A percentile compares a stretch with the other conserved stretches of the same genome.
Conservation (phyloP, 1,284 basidiomycete genomes). For the Austroboletus niveus region DNA sequence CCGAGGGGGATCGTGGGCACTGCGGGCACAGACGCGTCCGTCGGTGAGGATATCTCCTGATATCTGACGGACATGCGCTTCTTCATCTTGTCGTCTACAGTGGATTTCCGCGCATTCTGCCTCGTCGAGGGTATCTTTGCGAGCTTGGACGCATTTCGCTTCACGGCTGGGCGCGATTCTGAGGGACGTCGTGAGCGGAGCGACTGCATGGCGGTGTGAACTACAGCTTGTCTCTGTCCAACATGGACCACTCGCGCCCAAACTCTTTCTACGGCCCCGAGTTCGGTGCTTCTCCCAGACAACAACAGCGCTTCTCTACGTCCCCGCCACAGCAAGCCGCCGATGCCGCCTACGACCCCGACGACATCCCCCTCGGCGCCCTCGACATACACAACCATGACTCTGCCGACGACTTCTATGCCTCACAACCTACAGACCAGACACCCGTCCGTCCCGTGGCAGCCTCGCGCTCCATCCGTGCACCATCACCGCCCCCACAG, state of each 20-base stretch:
- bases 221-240: conserved; percentile 18
- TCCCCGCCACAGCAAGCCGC: conserved; percentile 29
- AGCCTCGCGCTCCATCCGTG: conserved; percentile 40
- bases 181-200: conserved; percentile 60
- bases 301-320: conserved; percentile 18
- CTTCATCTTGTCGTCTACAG: conserved; percentile 91
- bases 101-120: conserved; percentile 57
- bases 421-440: conserved; percentile 25
- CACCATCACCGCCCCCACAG: conserved; percentile 43
- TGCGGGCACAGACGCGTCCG: conserved; percentile 48
- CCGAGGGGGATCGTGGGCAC: conserved; percentile 59
- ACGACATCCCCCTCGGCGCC: conserved; percentile 32
- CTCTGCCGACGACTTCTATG: conserved; percentile 39
- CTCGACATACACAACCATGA: conserved; percentile 24
- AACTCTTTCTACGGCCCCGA: conserved; percentile 37
- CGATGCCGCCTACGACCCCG: conserved; percentile 34
- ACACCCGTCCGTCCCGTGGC: conserved; percentile 27
- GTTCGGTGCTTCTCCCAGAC: conserved; percentile 17
- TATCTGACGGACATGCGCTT: conserved; percentile 91
- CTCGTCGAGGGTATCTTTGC: conserved; percentile 34
- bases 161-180: conserved; percentile 37
- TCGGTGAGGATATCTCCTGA: conserved; percentile 73
- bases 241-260: conserved; percentile 37
- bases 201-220: conserved; percentile 48
- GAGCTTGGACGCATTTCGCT: conserved; percentile 39